Percentiles rank a stretch among this genome's conserved stretches.
Conservation (phyloP, 345 rosid species). For the Murraya paniculata region DNA sequence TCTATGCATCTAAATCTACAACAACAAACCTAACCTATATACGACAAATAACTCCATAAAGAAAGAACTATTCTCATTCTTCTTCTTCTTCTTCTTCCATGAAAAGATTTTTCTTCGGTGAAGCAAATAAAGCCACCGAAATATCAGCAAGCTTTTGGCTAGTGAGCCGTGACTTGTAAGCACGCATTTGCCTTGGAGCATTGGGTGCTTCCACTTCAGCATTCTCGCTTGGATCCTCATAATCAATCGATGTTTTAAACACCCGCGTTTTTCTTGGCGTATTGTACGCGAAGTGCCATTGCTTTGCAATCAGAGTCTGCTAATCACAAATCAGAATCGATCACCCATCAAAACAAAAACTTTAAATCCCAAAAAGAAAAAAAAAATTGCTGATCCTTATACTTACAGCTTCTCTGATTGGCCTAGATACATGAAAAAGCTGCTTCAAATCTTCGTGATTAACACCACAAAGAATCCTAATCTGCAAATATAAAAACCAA, state of each 20-base stretch:
- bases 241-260: constrained; percentile 37
- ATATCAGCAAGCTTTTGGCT: constrained; percentile 43
- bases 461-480: constrained; percentile 62
- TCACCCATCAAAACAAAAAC: not conserved
- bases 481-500: constrained; percentile 29
- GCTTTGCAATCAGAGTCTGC: constrained; percentile 64
- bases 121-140: constrained; percentile 53
- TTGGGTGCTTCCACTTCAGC: constrained; percentile 61
- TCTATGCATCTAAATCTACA: constrained; percentile 18
- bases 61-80: not conserved
- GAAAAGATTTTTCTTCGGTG: constrained; percentile 22
- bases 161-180: constrained; percentile 27
- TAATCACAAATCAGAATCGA: not conserved
- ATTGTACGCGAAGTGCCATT: constrained; percentile 54
- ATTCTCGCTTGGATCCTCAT: constrained; percentile 21
- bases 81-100: not conserved
- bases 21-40: constrained; percentile 16
- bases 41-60: not conserved
- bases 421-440: constrained; percentile 57
- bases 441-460: constrained; percentile 72
- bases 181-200: constrained; percentile 48
- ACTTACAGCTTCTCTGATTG: constrained; percentile 76
- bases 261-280: constrained; percentile 65
- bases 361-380: not conserved
- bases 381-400: not conserved